Evolutionary conservation across 108 stramenopile species (phyloP), one percentile per base, ranked within the genome.

Genomic region (Pseudonitzschia multistriata): DNA sequence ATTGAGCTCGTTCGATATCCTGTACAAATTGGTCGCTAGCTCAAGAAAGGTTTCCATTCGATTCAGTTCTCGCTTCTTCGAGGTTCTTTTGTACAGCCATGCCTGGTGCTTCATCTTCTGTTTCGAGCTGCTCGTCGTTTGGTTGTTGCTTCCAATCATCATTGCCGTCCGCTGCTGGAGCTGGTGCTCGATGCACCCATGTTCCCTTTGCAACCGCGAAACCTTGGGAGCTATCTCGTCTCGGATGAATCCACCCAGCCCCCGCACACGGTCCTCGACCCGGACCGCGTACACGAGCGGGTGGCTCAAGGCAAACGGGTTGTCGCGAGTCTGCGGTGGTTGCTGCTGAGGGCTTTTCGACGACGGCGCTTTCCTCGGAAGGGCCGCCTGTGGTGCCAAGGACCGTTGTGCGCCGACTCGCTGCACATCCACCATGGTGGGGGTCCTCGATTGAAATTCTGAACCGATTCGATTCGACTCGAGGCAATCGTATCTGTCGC

Each of bases 81-180:
- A 35, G n/a, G 36, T 35, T 8, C 34, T 6, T 19, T 59, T 37
- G n/a, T 33, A 36, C 34, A 59, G 35, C 57, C 57, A 59, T 27
- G 57, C 57, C 34, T 59, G 57, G 5, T 59, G 57, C 34, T 35
- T 59, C 34, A 59, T 30, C 7, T 19, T 27, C 34, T 59, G 54
- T 25, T 30, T 55, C 42, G 42, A 45, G n/a, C n/a, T n/a, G n/a
- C 17, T 13, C 42, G 7, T 17, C 15, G 5, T 45, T 45, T 27
- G 31, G 33, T 13, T 10, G 0, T 57, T 25, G 56, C 30, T 57
- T 57, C 30, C 30, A 6, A 10, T 6, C 8, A 17, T 33, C 25
- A 29, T 17, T 0, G 14, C 24, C 14, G 55, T 29, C 15, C 27
- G 22, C 31, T 29, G 55, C 28, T 57, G 30, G 31, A 57, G n/a